These are phyloP conservation scores for Aspergillus pseudoterreus DNA, from an alignment of 2,329 filamentous ascomycete genomes.

Conservation along the genomic window DNA sequence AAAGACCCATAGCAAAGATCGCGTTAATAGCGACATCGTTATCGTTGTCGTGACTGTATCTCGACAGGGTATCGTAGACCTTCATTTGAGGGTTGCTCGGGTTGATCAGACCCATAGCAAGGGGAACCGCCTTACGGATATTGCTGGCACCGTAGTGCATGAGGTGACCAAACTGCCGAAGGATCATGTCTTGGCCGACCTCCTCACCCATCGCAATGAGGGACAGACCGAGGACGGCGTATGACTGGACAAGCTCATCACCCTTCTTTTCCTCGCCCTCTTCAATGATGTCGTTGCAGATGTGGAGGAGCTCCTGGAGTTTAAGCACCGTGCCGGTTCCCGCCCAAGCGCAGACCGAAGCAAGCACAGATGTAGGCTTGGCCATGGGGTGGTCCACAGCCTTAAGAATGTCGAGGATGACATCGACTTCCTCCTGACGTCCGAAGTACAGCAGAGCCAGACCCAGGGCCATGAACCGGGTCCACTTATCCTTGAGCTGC, in stretches of 20 bases:
- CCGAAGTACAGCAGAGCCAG: conserved; percentile 93
- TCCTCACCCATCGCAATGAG: conserved; percentile 98
- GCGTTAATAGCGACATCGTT: conserved; percentile 97
- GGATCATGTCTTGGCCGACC: conserved; percentile 96
- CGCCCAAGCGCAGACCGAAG: conserved; percentile 96
- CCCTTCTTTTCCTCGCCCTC: conserved; percentile 93
- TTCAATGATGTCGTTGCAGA: conserved; percentile 96
- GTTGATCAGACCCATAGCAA: conserved; percentile 94
- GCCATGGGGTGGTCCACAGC: conserved; percentile 96
- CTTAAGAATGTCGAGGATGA: conserved; percentile 93
- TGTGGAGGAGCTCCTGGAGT: conserved; percentile 93
- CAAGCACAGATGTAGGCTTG: conserved; percentile 88
- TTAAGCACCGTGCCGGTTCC: conserved; percentile 96
- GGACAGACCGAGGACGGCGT: conserved; percentile 90
- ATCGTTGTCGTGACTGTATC: conserved; percentile 98
- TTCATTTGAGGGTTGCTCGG: conserved; percentile 99
- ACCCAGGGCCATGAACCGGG: conserved; percentile 90
- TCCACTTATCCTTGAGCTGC: conserved; percentile 97
- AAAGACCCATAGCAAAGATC: conserved; percentile 97
- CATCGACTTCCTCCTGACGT: conserved; percentile 96
- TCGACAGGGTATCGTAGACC: conserved; percentile 94
- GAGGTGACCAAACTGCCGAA: conserved; percentile 93
- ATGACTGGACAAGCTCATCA: conserved; percentile 91
- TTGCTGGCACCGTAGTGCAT: conserved; percentile 99
- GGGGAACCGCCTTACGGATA: conserved; percentile 90